Evolutionary conservation across 2,329 filamentous ascomycete genomes (phyloP), one percentile per base, ranked within the genome.

Genomic region (Beauveria sp.): DNA sequence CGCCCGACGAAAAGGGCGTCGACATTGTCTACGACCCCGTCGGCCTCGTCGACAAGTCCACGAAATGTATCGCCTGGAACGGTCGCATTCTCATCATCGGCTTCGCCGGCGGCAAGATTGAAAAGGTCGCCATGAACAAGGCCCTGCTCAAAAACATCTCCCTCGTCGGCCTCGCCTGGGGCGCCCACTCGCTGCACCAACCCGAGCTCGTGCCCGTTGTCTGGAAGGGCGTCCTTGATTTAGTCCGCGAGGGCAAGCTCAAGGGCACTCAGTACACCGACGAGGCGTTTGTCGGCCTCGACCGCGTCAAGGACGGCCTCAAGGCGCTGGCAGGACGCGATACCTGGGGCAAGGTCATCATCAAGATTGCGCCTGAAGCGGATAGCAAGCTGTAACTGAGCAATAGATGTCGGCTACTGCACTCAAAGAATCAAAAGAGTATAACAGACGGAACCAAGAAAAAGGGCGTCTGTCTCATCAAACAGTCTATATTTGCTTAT

Each of bases 21-120:
- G 92, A 97, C 74, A 91, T 97, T 56, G 92, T 97, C 24, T 97
- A 91, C 76, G 93, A 97, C 73, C 92, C 93, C 14, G 93, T 97
- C 1, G 93, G 93, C 1, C 77, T 97, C 71, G 90, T 97, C 55
- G 91, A 96, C 66, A 83, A 86, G 70, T 91, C 87, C 67, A 90
- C 92, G 67, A 96, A 96, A 76, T 97, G 93, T 76, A 90, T 89
- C 3, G 89, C 91, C 3, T 97, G 92, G 92, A 96, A 96, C 73
- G 93, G 90, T 1, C 83, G 92, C 14, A 81, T 97, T 60, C 76
- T 97, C 48, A 85, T 97, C 5, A 87, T 97, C 66, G 93, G 93
- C 0, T 97, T 97, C 71, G 92, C 92, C 0, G 76, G 73, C 1
- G 76, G 76, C 41, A 80, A 79, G 55, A 96, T 97, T 66, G 93